A percentile compares a stretch with the other conserved stretches of the same genome.
Evolutionary conservation across 768 basidiomycete species (phyloP).

Genomic region (Leccinellum rugosiceps): DNA sequence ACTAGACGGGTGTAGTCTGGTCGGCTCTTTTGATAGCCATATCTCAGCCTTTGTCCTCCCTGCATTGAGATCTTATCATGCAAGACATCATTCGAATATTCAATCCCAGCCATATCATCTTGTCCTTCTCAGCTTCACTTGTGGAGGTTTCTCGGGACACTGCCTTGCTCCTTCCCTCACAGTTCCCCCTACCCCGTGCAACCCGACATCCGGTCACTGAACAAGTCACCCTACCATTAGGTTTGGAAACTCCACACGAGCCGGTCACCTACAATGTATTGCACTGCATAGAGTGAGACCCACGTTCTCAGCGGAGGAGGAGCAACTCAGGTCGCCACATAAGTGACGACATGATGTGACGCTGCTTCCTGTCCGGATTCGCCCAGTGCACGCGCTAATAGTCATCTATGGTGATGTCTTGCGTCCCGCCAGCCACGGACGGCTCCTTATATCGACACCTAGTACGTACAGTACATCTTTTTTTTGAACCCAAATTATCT

Average conservation of each 20-base stretch:
- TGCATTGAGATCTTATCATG: background rate
- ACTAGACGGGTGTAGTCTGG: background rate
- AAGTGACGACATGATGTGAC: background rate
- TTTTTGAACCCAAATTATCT: too few relatives aligned
- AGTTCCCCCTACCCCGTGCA: background rate
- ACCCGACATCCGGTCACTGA: background rate
- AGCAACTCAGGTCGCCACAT: background rate
- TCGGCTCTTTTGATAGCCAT: background rate
- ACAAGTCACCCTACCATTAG: background rate
- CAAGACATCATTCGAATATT: background rate
- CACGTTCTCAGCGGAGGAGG: conserved; percentile 9
- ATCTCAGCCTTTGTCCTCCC: conserved; percentile 1
- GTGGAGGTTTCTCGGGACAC: background rate
- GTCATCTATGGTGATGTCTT: background rate
- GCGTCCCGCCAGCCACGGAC: background rate
- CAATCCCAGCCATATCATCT: background rate
- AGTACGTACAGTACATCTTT: background rate
- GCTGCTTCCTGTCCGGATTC: background rate
- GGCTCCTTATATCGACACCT: background rate
- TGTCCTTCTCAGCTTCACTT: background rate
- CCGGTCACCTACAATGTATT: background rate
- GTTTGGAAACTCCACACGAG: background rate
- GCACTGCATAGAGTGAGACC: conserved; percentile 2
- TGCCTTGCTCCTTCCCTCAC: background rate
- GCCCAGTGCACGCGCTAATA: background rate